These are phyloP conservation scores for Ascochyta rabiei DNA, from an alignment of 2,329 filamentous ascomycete species.

Conservation along the genomic window DNA sequence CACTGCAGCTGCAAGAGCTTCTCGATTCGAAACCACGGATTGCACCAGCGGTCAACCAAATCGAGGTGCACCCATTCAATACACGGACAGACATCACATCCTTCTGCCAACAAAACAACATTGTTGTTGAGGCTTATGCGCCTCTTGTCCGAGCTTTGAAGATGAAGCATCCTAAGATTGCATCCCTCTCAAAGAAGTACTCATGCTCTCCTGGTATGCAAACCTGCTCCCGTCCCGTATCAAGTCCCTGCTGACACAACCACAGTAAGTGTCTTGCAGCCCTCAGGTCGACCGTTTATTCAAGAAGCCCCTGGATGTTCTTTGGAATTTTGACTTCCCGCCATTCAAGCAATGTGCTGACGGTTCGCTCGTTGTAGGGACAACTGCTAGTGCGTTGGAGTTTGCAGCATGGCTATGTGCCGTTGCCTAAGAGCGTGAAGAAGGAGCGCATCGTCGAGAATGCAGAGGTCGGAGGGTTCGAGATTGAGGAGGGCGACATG, in stretches of 20 bases:
- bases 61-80: slow-evolving; percentile 82
- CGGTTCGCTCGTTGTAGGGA: neutral
- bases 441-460: slow-evolving; percentile 70
- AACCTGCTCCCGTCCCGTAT: neutral
- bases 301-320: neutral
- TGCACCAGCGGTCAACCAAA: slow-evolving; percentile 75
- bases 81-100: slow-evolving; percentile 70
- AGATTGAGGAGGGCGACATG: slow-evolving; percentile 69
- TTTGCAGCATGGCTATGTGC: slow-evolving; percentile 74
- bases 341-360: neutral
- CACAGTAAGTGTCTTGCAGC: slow-evolving; percentile 2
- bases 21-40: slow-evolving; percentile 67
- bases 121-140: slow-evolving; percentile 79
- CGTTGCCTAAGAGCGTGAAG: slow-evolving; percentile 74
- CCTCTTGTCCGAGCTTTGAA: slow-evolving; percentile 74
- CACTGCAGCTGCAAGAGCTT: slow-evolving; percentile 68
- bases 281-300: neutral
- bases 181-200: slow-evolving; percentile 70
- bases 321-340: neutral
- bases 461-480: slow-evolving; percentile 64
- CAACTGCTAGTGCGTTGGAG: slow-evolving; percentile 81
- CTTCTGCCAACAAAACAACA: slow-evolving; percentile 69
- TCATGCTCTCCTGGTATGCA: slow-evolving; percentile 64
- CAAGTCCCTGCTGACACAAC: slow-evolving; percentile 2
- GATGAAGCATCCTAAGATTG: slow-evolving; percentile 70